Evolutionary conservation across 108 stramenopile species (phyloP), one percentile per base, ranked within the genome.

Genomic region (Cyclotella sp.): DNA sequence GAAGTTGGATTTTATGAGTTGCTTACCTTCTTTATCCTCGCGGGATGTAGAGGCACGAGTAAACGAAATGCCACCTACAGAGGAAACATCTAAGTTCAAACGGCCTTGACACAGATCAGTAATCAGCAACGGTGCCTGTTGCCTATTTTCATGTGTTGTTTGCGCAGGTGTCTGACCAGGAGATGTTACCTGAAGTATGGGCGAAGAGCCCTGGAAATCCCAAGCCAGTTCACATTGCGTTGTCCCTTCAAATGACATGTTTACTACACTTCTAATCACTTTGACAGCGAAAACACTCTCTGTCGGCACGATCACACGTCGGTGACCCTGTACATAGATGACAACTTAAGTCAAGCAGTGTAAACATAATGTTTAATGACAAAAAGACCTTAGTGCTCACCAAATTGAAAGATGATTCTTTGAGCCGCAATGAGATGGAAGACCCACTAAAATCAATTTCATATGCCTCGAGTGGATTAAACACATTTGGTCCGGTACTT

Each of bases 401-500:
- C 49, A 93, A 62, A 39, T 87, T 84, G 16, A 87, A 87, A 15
- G 86, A 84, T 21, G 87, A 86, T 64, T 95, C 94, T 60, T 87
- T 90, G 34, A 95, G 61, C 45, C 86, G 85, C 39, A 91, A 65
- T 9, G 88, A 81, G n/a, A 90, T 63, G 24, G 69, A 68, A 21
- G 89, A 89, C 29, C 90, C 90, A 29, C 89, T 89, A 70, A 87
- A 95, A 69, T 93, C 91, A 74, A 95, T 88, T 77, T 95, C 92
- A 51, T 95, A 95, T 15, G 94, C 94, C 67, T 95, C 94, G n/a
- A 95, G 64, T 13, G 95, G 92, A 74, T 95, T 93, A 75, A 91
- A 91, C 43, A 90, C 76, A 59, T 93, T 93, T 9, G 91, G 89
- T 27, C 89, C 91, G 21, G 82, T 82, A 14, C 81, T 85, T 28